Evolutionary conservation across 2,329 filamentous ascomycete species (phyloP), one percentile per base, ranked within the genome.

Genomic region (Diaporthe sp.): DNA sequence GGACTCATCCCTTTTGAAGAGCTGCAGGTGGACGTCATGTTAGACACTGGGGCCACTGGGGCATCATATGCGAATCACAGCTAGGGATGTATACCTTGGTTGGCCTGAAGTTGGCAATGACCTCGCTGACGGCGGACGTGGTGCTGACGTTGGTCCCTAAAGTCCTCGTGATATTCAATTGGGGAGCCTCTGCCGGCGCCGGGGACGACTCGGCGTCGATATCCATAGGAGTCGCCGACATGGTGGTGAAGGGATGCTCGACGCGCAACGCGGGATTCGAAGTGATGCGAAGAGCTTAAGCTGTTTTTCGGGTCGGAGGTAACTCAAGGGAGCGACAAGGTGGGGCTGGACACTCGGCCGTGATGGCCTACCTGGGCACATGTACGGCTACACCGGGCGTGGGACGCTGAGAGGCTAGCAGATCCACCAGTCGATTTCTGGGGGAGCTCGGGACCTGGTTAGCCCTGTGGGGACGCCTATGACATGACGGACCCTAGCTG

Each of bases 91-190:
- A 79, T 85, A 96, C 94, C 89, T 95, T 95, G 62, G 93, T 93
- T 10, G 96, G 95, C 70, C 94, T 90, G 82, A 95, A 98, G 73
- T 89, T 92, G 51, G 91, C 88, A 79, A 98, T 93, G 79, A 97
- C 89, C 80, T 98, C 95, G 80, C 91, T 89, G 73, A 98, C 90
- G 82, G 94, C 94, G 17, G 93, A 91, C 8, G 89, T 90, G 74
- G 86, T 86, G 55, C 85, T 83, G 17, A 84, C 79, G 73, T 82
- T 85, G 61, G 80, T 79, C 58, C 84, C 85, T 28, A 90, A 78
- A 15, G 86, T 86, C 28, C 90, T 86, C 12, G 87, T 86, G 70
- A 90, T 89, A 77, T 89, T 89, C 57, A 90, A 84, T 84, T 22
- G 81, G 77, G 44, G 81, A 77, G 12, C 85, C 68, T 85, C 86